A percentile compares a stretch with the other conserved stretches of the same genome.
Conservation (phyloP, 1,139 yeast genomes). For the Candida anutae region DNA sequence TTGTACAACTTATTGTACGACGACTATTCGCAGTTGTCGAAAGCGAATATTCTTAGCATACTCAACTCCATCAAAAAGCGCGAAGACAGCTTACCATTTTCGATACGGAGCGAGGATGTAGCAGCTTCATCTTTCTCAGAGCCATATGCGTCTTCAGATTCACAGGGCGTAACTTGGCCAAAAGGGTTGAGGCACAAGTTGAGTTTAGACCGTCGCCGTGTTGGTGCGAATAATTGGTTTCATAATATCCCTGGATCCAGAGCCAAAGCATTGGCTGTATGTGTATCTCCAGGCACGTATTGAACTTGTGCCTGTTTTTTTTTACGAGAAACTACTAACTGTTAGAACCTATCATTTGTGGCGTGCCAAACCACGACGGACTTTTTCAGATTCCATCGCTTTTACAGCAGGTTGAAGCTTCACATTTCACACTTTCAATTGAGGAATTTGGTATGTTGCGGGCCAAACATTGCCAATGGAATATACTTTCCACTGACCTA, state of each 20-base stretch:
- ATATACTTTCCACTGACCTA: constrained; percentile 36
- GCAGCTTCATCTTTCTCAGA: too few species aligned
- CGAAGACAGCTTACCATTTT: constrained; percentile 27
- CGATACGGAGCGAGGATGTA: constrained; percentile 6
- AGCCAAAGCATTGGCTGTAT: constrained; percentile 24
- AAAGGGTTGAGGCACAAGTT: constrained; percentile 24
- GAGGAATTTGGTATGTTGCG: constrained; percentile 43
- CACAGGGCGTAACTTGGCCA: constrained; percentile 36
- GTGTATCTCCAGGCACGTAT: constrained; percentile 14
- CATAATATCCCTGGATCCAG: constrained; percentile 30
- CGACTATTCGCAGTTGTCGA: constrained; percentile 25
- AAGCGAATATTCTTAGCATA: constrained; percentile 29
- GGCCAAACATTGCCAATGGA: constrained; percentile 26
- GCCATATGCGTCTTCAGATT: too few species aligned
- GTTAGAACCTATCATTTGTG: too few species aligned
- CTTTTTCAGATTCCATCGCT: constrained; percentile 32
- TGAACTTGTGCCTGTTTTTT: too few species aligned
- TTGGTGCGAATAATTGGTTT: constrained; percentile 32
- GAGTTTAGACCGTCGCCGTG: constrained; percentile 24
- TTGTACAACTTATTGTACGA: constrained; percentile 34
- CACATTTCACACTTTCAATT: constrained; percentile 52
- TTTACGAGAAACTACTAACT: too few species aligned
- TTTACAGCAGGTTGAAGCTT: constrained; percentile 38
- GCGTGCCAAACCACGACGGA: constrained; percentile 20
- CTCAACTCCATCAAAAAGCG: constrained; percentile 29